Conservation (phyloP, 192 early-diverging fungal genomes). For the Gonapodya prolifera region DNA sequence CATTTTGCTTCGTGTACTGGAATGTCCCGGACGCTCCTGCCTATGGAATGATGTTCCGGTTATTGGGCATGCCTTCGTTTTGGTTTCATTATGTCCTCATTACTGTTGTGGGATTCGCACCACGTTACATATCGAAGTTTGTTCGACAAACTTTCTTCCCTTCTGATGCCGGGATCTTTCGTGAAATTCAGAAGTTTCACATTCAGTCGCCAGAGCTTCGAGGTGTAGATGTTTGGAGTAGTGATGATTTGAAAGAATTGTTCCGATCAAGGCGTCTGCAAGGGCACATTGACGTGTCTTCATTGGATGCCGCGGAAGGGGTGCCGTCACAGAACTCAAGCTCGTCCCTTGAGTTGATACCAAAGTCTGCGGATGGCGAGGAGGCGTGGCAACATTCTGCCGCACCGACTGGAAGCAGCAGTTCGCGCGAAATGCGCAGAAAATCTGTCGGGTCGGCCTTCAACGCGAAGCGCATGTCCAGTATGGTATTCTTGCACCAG, state of each 20-base stretch:
- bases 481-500: not conserved
- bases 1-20: conserved; percentile 57
- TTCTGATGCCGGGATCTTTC: conserved; percentile 49
- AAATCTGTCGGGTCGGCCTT: not conserved
- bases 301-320: not conserved
- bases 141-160: conserved; percentile 51
- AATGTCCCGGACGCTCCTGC: conserved; percentile 38
- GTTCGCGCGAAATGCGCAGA: no score
- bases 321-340: no score
- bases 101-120: conserved; percentile 55
- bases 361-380: not conserved
- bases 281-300: not conserved
- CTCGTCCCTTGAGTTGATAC: not conserved
- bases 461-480: not conserved
- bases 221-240: not conserved
- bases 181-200: conserved; percentile 31
- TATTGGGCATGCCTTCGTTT: conserved; percentile 55
- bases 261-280: not conserved
- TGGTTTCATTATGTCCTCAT: conserved; percentile 60
- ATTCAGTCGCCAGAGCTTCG: conserved; percentile 6
- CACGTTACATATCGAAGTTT: conserved; percentile 53
- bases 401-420: no score
- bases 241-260: not conserved
- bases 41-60: conserved; percentile 51
- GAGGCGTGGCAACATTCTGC: not conserved